phyloP scores from a whole-genome alignment of 1,284 basidiomycete species.

The Melampsora larici-populina region DNA sequence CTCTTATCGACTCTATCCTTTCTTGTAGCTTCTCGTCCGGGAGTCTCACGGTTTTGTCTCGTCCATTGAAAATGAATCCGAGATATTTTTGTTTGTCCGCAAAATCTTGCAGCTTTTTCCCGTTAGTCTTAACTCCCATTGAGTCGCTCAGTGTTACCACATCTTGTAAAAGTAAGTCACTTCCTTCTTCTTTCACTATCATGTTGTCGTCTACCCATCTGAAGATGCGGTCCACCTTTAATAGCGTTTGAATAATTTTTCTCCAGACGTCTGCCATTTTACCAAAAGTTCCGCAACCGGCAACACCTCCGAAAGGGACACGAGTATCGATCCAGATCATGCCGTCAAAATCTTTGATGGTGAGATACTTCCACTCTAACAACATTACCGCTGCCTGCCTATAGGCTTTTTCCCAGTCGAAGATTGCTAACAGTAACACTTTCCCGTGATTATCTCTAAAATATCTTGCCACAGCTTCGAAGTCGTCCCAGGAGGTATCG shows the following conservation, averaged over 20 bases:
- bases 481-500: neutral
- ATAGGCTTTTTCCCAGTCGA: constrained; percentile 21
- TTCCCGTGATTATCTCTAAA: neutral
- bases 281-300: neutral
- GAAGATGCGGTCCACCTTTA: neutral
- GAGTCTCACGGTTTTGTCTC: too few species aligned
- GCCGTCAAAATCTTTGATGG: neutral
- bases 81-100: neutral
- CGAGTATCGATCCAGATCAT: neutral
- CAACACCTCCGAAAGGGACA: neutral
- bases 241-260: neutral
- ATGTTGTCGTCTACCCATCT: constrained; percentile 3
- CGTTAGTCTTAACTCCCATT: neutral
- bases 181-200: neutral
- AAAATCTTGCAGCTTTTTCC: neutral
- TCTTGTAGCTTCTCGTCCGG: too few species aligned
- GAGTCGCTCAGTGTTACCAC: neutral
- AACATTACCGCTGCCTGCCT: neutral
- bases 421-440: neutral
- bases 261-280: neutral
- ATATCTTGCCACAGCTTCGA: neutral
- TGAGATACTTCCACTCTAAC: neutral
- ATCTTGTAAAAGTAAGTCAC: neutral
- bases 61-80: too few species aligned
- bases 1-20: too few species aligned